phyloP scores from a whole-genome alignment of 257 asterid genomes.

The Plantago major region DNA sequence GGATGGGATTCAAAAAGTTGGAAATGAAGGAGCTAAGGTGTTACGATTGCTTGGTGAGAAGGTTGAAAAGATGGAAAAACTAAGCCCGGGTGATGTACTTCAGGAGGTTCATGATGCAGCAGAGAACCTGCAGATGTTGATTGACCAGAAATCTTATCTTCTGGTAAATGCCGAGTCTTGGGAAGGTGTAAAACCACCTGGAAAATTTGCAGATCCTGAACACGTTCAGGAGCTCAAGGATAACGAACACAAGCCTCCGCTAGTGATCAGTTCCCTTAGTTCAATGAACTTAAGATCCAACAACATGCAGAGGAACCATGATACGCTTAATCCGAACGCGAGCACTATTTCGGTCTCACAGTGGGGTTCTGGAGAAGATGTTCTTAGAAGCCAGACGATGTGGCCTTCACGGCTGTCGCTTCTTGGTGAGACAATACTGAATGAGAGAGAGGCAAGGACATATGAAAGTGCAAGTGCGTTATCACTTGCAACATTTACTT shows the following conservation, averaged over 20 bases:
- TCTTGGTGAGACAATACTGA: conserved; percentile 53
- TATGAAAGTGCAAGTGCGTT: conserved; percentile 88
- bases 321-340: conserved; percentile 35
- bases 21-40: conserved; percentile 80
- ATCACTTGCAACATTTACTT: conserved; percentile 81
- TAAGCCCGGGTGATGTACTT: conserved; percentile 50
- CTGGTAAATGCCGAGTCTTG: conserved; percentile 76
- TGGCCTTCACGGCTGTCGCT: conserved; percentile 98
- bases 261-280: conserved; percentile 48
- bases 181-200: conserved; percentile 56
- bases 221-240: conserved; percentile 66
- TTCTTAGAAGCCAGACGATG: conserved; percentile 54
- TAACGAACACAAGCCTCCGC: conserved; percentile 42
- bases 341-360: conserved; percentile 51
- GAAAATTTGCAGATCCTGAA: conserved; percentile 51
- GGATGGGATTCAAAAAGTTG: conserved; percentile 69
- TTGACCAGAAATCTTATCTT: conserved; percentile 83
- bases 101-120: conserved; percentile 87
- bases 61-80: conserved; percentile 92
- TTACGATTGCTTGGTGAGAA: conserved; percentile 66
- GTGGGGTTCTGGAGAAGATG: conserved; percentile 64
- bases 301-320: conserved; percentile 22
- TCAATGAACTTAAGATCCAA: conserved; percentile 43
- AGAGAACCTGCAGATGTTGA: conserved; percentile 71
- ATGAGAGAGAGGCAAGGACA: conserved; percentile 79